Conservation (phyloP, 495 filamentous ascomycete genomes). For the Aspergillus wentii region DNA sequence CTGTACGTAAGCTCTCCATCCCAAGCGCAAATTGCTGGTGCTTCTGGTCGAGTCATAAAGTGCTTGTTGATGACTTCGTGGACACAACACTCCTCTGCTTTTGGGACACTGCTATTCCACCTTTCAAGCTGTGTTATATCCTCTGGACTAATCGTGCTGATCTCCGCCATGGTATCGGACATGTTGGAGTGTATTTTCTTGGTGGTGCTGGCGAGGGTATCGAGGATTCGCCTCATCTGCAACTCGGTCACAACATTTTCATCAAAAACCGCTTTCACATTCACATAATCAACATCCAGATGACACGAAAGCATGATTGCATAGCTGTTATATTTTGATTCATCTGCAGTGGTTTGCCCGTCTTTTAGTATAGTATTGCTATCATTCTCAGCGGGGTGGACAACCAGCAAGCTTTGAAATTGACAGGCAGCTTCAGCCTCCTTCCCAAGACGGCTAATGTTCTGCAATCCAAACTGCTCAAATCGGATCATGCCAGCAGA, state of each 20-base stretch:
- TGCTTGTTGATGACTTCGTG: constrained; percentile 25
- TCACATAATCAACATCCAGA: not conserved
- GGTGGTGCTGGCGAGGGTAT: not conserved
- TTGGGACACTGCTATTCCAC: constrained; percentile 27
- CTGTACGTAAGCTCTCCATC: constrained; percentile 15
- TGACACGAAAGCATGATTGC: not conserved
- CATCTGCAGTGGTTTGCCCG: not conserved
- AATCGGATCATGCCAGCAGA: constrained; percentile 26
- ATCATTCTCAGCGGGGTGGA: constrained; percentile 30
- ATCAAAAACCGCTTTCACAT: constrained; percentile 4
- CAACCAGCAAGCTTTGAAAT: constrained; percentile 44
- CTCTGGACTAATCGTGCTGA: constrained; percentile 9
- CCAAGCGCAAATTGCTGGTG: constrained; percentile 9
- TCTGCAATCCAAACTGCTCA: constrained; percentile 42
- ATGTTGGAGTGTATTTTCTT: not conserved
- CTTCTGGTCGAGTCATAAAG: constrained; percentile 8
- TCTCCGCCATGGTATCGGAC: too few relatives aligned
- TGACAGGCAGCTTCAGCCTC: constrained; percentile 50
- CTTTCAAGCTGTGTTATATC: constrained; percentile 14
- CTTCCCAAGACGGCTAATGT: constrained; percentile 45
- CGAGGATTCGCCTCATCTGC: constrained; percentile 6
- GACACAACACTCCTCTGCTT: constrained; percentile 18
- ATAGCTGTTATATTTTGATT: not conserved
- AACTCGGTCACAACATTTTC: not conserved
- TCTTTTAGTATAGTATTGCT: constrained; percentile 1